Evolutionary conservation across 208 protist genomes (phyloP).

Genomic region (Acanthamoeba royreba): DNA sequence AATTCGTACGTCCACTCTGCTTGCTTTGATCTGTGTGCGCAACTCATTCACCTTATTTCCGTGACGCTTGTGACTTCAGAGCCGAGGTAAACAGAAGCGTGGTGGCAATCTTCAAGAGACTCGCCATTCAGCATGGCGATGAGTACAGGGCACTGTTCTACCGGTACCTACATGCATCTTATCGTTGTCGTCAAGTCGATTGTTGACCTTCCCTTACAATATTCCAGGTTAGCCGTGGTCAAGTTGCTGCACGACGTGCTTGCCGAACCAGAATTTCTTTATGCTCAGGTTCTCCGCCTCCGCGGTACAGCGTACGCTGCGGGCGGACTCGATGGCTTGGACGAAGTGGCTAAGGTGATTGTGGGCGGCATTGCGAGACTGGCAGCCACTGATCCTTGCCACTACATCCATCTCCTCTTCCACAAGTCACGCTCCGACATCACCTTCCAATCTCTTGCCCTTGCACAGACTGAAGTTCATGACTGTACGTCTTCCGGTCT

Average conservation of each 20-base stretch:
- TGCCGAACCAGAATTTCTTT: not conserved
- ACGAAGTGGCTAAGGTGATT: not conserved
- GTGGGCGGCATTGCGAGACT: not conserved
- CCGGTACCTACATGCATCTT: not conserved
- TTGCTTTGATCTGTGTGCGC: not conserved
- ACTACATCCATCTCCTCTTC: not conserved
- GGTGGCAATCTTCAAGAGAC: not conserved
- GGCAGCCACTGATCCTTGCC: not conserved
- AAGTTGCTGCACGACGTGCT: not conserved
- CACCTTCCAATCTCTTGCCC: not conserved
- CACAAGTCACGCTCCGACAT: not conserved
- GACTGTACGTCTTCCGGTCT: not conserved
- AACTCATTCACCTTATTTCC: not conserved
- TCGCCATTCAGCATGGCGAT: not conserved
- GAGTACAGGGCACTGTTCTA: conserved; percentile 19
- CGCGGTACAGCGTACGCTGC: not conserved
- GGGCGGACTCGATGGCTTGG: not conserved
- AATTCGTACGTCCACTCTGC: not conserved
- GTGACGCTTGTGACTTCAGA: not conserved
- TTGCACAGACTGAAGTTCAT: not conserved
- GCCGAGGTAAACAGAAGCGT: not conserved
- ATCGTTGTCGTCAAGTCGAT: not conserved
- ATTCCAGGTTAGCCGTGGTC: not conserved
- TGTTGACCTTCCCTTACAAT: not conserved
- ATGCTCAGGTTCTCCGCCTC: not conserved